These are phyloP conservation scores for Diversispora epigaea DNA, from an alignment of 192 early-diverging fungal genomes.

Conservation along the genomic window DNA sequence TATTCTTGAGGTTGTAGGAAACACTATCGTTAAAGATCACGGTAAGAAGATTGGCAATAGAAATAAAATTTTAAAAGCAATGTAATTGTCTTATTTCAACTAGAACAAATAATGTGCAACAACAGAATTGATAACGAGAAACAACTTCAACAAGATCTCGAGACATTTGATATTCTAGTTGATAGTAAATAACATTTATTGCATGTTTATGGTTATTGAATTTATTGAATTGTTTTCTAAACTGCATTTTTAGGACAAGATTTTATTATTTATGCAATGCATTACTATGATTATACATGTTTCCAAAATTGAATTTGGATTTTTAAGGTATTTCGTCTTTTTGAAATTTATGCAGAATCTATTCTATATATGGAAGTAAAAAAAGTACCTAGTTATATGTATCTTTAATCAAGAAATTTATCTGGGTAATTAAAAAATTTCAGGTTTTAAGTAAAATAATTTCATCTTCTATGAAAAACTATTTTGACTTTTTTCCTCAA, in stretches of 20 bases:
- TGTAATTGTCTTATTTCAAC: slow-evolving; percentile 8
- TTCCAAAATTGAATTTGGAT: too few relatives aligned
- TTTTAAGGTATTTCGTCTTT: too few relatives aligned
- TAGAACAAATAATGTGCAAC: slow-evolving; percentile 5
- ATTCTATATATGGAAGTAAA: too few relatives aligned
- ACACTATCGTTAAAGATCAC: slow-evolving; percentile 9
- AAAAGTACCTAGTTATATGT: too few relatives aligned
- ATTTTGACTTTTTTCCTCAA: too few relatives aligned
- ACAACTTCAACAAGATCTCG: not conserved
- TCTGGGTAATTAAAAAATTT: too few relatives aligned
- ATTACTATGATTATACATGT: slow-evolving; percentile 16
- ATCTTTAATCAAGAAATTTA: too few relatives aligned
- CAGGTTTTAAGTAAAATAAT: too few relatives aligned
- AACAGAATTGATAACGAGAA: slow-evolving; percentile 5
- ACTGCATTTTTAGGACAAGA: slow-evolving; percentile 10
- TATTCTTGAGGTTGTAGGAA: slow-evolving; percentile 6
- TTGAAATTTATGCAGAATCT: too few relatives aligned
- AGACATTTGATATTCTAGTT: slow-evolving; percentile 11
- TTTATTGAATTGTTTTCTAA: not conserved
- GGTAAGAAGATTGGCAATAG: not conserved
- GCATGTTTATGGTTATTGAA: slow-evolving; percentile 8
- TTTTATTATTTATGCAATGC: slow-evolving; percentile 25
- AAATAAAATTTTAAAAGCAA: slow-evolving; percentile 24
- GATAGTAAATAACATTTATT: slow-evolving; percentile 29
- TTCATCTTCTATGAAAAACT: too few relatives aligned